Evolutionary conservation across 495 filamentous ascomycete genomes (phyloP).

Genomic region (Annulohypoxylon nitens): DNA sequence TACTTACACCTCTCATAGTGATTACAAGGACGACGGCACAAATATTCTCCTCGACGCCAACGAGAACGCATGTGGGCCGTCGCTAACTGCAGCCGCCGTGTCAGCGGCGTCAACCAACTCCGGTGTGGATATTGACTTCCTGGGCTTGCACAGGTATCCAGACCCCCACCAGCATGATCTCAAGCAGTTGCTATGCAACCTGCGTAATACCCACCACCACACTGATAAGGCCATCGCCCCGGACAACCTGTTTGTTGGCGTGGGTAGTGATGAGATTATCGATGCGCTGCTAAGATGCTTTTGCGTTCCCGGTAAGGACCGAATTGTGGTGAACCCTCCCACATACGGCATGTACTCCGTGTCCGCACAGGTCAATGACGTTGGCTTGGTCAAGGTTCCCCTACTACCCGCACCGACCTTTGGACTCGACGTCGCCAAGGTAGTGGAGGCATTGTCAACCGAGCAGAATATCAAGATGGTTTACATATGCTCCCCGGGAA

Average conservation of each 20-base stretch:
- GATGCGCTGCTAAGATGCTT: constrained; percentile 93
- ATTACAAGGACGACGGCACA: constrained; percentile 98
- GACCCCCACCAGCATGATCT: constrained; percentile 92
- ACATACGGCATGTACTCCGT: constrained; percentile 99
- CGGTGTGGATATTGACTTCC: constrained; percentile 71
- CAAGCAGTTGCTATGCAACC: constrained; percentile 86
- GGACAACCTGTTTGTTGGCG: constrained; percentile 90
- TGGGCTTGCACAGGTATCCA: constrained; percentile 91
- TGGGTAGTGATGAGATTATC: constrained; percentile 96
- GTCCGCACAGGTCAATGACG: constrained; percentile 92
- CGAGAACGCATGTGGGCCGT: constrained; percentile 94
- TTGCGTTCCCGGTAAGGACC: constrained; percentile 86
- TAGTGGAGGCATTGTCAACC: constrained; percentile 72
- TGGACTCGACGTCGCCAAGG: constrained; percentile 74
- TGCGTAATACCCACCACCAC: constrained; percentile 89
- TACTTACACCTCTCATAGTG: constrained; percentile 67
- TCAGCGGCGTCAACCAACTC: constrained; percentile 41
- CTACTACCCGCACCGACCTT: constrained; percentile 73
- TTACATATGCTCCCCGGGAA: constrained; percentile 94
- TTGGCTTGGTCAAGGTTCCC: constrained; percentile 85
- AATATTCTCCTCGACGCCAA: constrained; percentile 98
- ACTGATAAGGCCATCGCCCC: constrained; percentile 79
- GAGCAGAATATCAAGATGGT: constrained; percentile 82
- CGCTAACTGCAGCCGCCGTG: constrained; percentile 53
- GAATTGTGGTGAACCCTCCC: constrained; percentile 92